These are phyloP conservation scores for Daldinia loculata DNA, from an alignment of 495 filamentous ascomycete species.

Conservation along the genomic window DNA sequence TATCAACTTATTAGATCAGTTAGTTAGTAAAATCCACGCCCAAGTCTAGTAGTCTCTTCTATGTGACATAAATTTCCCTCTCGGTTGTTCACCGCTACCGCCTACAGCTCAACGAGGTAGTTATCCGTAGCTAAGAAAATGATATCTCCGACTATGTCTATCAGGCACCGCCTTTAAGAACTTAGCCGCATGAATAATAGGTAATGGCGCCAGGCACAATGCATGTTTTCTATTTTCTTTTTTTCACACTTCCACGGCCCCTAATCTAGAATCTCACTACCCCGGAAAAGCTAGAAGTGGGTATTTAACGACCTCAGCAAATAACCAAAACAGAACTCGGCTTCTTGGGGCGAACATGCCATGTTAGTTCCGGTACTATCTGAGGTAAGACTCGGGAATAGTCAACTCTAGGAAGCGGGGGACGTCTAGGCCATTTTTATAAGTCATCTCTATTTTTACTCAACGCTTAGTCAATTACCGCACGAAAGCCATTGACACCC, in stretches of 20 bases:
- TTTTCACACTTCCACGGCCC: neutral
- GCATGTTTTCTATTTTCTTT: neutral
- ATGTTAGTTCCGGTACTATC: neutral
- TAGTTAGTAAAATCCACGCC: neutral
- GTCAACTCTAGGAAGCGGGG: neutral
- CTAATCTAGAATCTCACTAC: neutral
- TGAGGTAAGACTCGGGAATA: slow-evolving; percentile 40
- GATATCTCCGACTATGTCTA: neutral
- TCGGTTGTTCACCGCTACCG: neutral
- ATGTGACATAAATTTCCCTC: neutral
- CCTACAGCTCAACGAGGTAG: neutral
- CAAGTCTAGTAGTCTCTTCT: neutral
- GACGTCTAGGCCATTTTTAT: neutral
- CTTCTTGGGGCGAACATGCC: neutral
- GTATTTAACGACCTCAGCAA: neutral
- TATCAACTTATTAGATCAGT: neutral
- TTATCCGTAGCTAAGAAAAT: neutral
- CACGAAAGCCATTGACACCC: neutral
- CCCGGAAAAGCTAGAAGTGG: neutral
- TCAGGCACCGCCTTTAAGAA: neutral
- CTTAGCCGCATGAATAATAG: neutral
- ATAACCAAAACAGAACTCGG: neutral
- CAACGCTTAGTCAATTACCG: slow-evolving; percentile 4
- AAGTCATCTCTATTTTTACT: slow-evolving; percentile 15
- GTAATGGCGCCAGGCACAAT: neutral